Evolutionary conservation across 2,329 filamentous ascomycete genomes (phyloP).

Genomic region (Stachybotrys elegans): DNA sequence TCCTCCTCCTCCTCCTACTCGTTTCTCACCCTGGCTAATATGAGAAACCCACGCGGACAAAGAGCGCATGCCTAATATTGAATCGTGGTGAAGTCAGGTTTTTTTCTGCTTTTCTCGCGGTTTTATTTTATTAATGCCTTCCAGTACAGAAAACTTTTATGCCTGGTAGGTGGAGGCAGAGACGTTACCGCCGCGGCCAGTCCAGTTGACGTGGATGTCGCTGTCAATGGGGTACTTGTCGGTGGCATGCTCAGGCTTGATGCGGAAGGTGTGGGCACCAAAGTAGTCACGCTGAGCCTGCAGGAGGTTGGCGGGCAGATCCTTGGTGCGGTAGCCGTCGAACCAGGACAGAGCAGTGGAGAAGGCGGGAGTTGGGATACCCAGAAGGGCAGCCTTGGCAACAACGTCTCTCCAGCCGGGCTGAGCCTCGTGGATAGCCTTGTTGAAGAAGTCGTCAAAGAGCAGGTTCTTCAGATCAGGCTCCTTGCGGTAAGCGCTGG

Average conservation of each 20-base stretch:
- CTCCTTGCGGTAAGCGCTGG: slow-evolving; percentile 89
- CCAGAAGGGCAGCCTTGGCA: slow-evolving; percentile 85
- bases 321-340: slow-evolving; percentile 95
- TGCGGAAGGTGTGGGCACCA: slow-evolving; percentile 83
- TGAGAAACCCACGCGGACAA: too few relatives aligned
- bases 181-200: slow-evolving; percentile 92
- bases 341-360: slow-evolving; percentile 97
- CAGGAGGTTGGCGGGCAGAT: slow-evolving; percentile 95
- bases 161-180: slow-evolving; percentile 97
- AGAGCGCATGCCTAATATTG: too few relatives aligned
- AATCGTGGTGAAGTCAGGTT: too few relatives aligned
- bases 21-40: too few relatives aligned
- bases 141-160: too few relatives aligned
- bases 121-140: too few relatives aligned
- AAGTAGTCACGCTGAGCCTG: slow-evolving; percentile 99
- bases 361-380: slow-evolving; percentile 95
- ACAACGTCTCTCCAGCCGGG: slow-evolving; percentile 88
- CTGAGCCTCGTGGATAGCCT: slow-evolving; percentile 96
- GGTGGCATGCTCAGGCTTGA: slow-evolving; percentile 75
- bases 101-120: too few relatives aligned
- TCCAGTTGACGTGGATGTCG: slow-evolving; percentile 99
- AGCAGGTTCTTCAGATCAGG: slow-evolving; percentile 95
- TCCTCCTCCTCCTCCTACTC: too few relatives aligned
- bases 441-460: slow-evolving; percentile 99
- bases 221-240: slow-evolving; percentile 78